These are phyloP conservation scores for Metroxylon sagu DNA, from an alignment of 176 grass and related monocot genomes.

Conservation along the genomic window DNA sequence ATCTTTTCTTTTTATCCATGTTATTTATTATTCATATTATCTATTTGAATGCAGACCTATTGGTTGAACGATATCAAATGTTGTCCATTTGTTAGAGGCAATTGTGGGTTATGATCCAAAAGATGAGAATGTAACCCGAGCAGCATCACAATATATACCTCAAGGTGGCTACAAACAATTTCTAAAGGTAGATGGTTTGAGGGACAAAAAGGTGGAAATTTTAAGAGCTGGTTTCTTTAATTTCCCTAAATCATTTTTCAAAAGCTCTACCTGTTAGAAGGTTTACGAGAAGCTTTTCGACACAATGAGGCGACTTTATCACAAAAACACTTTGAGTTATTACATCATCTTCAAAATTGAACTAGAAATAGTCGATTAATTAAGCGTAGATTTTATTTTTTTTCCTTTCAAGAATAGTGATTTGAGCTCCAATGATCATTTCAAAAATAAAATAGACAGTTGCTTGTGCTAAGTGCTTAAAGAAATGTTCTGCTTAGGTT, in stretches of 20 bases:
- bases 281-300: constrained; percentile 36
- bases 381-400: no score
- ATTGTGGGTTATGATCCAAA: constrained; percentile 38
- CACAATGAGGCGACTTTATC: constrained; percentile 27
- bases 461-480: no score
- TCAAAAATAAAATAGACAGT: no score
- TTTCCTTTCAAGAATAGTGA: no score
- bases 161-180: constrained; percentile 47
- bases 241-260: no score
- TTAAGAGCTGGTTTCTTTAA: constrained; percentile 24
- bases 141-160: constrained; percentile 43
- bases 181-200: constrained; percentile 37
- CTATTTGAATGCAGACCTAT: constrained; percentile 34
- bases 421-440: no score
- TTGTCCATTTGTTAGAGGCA: constrained; percentile 39
- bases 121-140: constrained; percentile 28
- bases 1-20: no score
- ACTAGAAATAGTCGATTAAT: no score
- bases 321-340: neutral
- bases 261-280: constrained; percentile 6
- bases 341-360: neutral
- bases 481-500: no score
- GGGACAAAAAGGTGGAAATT: constrained; percentile 40
- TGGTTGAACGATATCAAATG: constrained; percentile 46
- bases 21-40: neutral